Evolutionary conservation across 352 stramenopile species (phyloP), one percentile per base, ranked within the genome.

Genomic region (Globisporangium solare): DNA sequence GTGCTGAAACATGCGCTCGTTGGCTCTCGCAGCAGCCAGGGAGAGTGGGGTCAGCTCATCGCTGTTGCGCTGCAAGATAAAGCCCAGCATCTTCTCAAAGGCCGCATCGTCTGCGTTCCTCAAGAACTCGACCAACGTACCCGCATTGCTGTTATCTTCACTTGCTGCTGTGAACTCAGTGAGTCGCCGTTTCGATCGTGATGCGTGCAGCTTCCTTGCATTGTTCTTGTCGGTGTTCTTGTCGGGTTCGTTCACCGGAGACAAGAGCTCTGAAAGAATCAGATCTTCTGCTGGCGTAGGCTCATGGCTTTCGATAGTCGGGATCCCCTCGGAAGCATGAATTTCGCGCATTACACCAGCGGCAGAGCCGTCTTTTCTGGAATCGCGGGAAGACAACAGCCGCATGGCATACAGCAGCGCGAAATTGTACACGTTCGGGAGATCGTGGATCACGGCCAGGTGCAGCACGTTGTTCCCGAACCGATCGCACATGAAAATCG

Each of bases 401-500:
- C 39, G 67, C 52, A 84, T 86, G 14, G 73, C 75, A 46, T 79
- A 73, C 18, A 61, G 63, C 17, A 88, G 56, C 4, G 71, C 73
- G 56, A 89, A 87, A 54, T 87, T 58, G 58, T 79, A 84, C 12
- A 84, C 75, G 2, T 78, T 59, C 1, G 73, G 68, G 21, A 85
- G 69, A 42, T 83, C 68, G 39, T 84, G 79, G 18, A 86, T 65
- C 14, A 86, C 76, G 24, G 74, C 71, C 18, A 88, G 56, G 35
- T 88, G 78, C 13, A 86, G 64, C 6, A 71, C 71, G 47, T 84
- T 86, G 67, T 86, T 89, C 21, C 74, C 79, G n/a, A 71, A 66
- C 0, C 51, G 56, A 56, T 89, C 79, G 42, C 66, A 78, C 62
- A 68, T 73, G 57, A 82, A 80, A 22, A 89, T 83, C 11, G 70